phyloP scores from a whole-genome alignment of 2,329 filamentous ascomycete species.

The Cladophialophora psammophila region DNA sequence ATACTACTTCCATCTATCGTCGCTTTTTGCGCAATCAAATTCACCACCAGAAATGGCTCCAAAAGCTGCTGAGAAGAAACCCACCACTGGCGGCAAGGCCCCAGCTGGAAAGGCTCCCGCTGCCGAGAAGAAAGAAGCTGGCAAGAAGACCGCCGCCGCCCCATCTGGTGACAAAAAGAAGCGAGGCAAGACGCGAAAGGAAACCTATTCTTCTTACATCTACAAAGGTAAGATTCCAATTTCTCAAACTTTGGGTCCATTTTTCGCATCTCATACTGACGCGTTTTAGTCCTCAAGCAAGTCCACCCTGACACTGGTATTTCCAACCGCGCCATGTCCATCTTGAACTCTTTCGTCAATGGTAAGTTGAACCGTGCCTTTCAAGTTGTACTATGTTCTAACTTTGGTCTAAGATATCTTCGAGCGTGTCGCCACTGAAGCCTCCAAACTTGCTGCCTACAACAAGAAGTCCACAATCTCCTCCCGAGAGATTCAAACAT shows the following conservation, averaged over 20 bases:
- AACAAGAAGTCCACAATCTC: slow-evolving; percentile 99
- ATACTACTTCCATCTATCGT: slow-evolving; percentile 38
- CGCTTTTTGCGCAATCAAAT: slow-evolving; percentile 43
- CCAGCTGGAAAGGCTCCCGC: slow-evolving; percentile 75
- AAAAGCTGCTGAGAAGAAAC: slow-evolving; percentile 98
- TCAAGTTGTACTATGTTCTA: slow-evolving; percentile 21
- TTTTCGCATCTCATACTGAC: slow-evolving; percentile 45
- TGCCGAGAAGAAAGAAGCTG: slow-evolving; percentile 99
- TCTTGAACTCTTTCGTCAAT: slow-evolving; percentile 99
- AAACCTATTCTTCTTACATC: slow-evolving; percentile 99
- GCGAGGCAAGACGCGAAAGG: slow-evolving; percentile 99
- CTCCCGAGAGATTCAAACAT: slow-evolving; percentile 98
- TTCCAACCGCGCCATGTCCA: slow-evolving; percentile 99
- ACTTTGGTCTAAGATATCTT: slow-evolving; percentile 78
- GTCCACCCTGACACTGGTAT: slow-evolving; percentile 99
- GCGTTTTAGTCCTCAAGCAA: slow-evolving; percentile 89
- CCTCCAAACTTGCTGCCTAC: slow-evolving; percentile 98
- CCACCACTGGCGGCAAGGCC: slow-evolving; percentile 90
- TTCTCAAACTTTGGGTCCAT: slow-evolving; percentile 10
- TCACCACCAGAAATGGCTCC: slow-evolving; percentile 81
- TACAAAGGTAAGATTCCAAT: slow-evolving; percentile 83
- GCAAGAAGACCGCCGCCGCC: slow-evolving; percentile 92
- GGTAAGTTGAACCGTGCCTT: slow-evolving; percentile 65
- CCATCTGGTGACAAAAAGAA: slow-evolving; percentile 99
- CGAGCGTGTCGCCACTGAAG: slow-evolving; percentile 98